Base-by-base conservation (phyloP, 768 basidiomycete species). In the Wakefieldia striispora region DNA sequence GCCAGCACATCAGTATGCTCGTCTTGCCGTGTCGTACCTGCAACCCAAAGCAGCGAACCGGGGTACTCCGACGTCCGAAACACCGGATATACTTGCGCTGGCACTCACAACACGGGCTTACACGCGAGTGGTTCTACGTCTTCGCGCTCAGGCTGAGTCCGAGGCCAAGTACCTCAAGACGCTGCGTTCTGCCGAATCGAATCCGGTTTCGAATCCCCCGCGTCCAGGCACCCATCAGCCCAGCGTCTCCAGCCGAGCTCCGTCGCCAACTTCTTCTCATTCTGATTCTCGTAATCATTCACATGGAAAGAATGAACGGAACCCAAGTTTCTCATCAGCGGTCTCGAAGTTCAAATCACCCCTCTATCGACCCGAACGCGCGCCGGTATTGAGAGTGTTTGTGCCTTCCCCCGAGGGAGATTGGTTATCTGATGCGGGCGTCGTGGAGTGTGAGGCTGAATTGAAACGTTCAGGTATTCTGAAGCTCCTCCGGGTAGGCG, bases 351-450 rank as follows among this genome's bases (percentile, higher is more conserved):
- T 87, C 74, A 78, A 72, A 37, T 91, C 87, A 0, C 86, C 91
- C 7, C 72, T 93, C 44, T 86, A 83, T 74, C 75, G 82, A 26
- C 64, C 76, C 9, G 78, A 83, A 14, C 83, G 89, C 13, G 90
- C 91, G 3, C 88, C 89, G 20, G 71, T 92, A 17, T 60, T 93
- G 54, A 73, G 88, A 19, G 87, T 90, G 31, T 93, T 91, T 59
- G 87, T 94, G 4, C 91, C 90, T 17, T 89, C 86, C 9, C 87
- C 87, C 0, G 89, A 91, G 45, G 90, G 90, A 7, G 84, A 87
- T 55, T 94, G 91, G 91, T 70, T 94, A 40, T 86, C 85, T 10
- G 91, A 93, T 65, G 75, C 80, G 56, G 86, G 88, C 50, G 83
- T 94, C 17, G 59, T 91, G 47, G 85, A 87, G 58, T 92, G 91